These are phyloP conservation scores for Diatrype stigma DNA, from an alignment of 2,329 filamentous ascomycete species.

Conservation along the genomic window DNA sequence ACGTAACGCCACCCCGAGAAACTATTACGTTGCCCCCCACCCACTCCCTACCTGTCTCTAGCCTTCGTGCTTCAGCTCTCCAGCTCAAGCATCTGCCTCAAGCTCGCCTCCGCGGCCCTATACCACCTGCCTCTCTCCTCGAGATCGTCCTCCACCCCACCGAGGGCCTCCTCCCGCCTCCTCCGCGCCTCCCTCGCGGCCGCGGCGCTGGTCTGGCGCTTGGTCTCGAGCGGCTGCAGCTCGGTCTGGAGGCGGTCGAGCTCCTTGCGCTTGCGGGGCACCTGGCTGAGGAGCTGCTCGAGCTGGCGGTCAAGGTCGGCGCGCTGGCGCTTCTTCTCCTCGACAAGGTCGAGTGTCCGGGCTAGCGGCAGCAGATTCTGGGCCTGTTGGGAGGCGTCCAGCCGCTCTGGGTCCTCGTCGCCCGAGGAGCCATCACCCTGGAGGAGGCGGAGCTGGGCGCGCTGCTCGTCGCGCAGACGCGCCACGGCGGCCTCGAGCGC, in stretches of 20 bases:
- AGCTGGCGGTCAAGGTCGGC: conserved; percentile 59
- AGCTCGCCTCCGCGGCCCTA: conserved; percentile 59
- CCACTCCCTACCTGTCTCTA: no score
- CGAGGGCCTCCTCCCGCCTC: conserved; percentile 61
- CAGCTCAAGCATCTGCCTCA: conserved; percentile 61
- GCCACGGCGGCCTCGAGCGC: conserved; percentile 46
- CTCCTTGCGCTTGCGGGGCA: conserved; percentile 63
- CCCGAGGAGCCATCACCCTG: no score
- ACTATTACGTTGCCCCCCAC: no score
- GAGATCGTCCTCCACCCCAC: conserved; percentile 66
- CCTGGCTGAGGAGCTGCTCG: conserved; percentile 56
- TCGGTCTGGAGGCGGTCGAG: conserved; percentile 64
- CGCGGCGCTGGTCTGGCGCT: conserved; percentile 59
- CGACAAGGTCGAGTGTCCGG: conserved; percentile 52
- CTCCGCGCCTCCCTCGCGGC: conserved; percentile 68
- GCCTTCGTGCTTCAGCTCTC: conserved; percentile 7
- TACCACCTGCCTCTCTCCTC: conserved; percentile 75
- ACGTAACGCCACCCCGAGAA: no score
- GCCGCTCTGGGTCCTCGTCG: conserved; percentile 34
- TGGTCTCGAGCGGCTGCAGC: conserved; percentile 62
- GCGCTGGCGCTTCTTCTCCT: conserved; percentile 45
- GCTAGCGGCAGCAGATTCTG: conserved; percentile 56
- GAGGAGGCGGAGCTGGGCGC: neutral
- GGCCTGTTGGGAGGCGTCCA: no score
- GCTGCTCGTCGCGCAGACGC: conserved; percentile 38